These are phyloP conservation scores for Neohortaea acidophila DNA, from an alignment of 495 filamentous ascomycete genomes.

Conservation along the genomic window DNA sequence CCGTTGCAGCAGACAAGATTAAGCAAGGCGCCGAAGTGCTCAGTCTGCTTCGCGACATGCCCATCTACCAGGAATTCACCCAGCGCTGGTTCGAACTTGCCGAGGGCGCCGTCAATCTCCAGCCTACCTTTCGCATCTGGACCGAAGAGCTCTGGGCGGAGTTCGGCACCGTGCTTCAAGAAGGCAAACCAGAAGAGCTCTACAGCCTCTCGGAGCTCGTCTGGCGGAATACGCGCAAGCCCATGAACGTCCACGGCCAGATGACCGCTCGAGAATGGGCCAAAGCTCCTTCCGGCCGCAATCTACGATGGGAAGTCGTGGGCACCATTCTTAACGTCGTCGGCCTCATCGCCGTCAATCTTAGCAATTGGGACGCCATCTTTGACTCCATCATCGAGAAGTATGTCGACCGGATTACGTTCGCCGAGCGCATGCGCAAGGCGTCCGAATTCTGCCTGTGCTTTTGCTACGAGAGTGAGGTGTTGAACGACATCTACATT, in stretches of 20 bases:
- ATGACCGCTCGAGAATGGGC: constrained; percentile 22
- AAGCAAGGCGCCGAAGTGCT: constrained; percentile 22
- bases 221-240: constrained; percentile 23
- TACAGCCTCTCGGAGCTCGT: constrained; percentile 20
- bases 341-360: constrained; percentile 29
- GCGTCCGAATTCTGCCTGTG: constrained; percentile 21
- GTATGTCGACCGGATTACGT: constrained; percentile 19
- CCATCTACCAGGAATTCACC: constrained; percentile 20
- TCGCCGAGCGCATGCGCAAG: constrained; percentile 18
- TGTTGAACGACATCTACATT: constrained; percentile 25
- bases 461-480: constrained; percentile 23
- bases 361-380: constrained; percentile 27
- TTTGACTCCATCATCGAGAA: constrained; percentile 20
- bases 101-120: constrained; percentile 21
- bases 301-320: constrained; percentile 45
- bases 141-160: constrained; percentile 21
- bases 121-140: constrained; percentile 24
- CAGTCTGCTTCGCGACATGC: constrained; percentile 21
- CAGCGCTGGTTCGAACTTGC: constrained; percentile 22
- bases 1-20: constrained; percentile 17
- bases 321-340: constrained; percentile 38
- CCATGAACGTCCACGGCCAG: constrained; percentile 17
- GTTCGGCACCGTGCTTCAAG: constrained; percentile 17
- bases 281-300: constrained; percentile 26
- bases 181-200: constrained; percentile 17